These are phyloP conservation scores for Colletotrichum tamarilloi DNA, from an alignment of 2,329 filamentous ascomycete genomes.

Conservation along the genomic window DNA sequence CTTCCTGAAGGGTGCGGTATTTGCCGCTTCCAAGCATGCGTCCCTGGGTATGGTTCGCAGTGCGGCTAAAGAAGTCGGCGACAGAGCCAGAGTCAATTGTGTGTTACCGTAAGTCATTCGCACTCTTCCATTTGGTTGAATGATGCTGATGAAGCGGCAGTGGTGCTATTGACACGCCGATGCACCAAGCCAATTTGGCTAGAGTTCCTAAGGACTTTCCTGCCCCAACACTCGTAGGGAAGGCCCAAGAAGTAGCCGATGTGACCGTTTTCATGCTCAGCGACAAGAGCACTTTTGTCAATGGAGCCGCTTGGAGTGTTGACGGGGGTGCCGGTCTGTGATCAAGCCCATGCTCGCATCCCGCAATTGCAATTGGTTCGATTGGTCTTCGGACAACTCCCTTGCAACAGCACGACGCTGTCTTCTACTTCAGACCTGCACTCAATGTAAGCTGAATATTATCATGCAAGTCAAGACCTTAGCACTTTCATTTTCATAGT, in stretches of 20 bases:
- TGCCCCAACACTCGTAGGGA: conserved; percentile 18
- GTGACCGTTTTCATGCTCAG: conserved; percentile 25
- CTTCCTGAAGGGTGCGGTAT: conserved; percentile 23
- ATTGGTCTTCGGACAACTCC: no score
- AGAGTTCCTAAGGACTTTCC: conserved; percentile 14
- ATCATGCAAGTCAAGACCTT: no score
- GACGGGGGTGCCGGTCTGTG: conserved; percentile 19
- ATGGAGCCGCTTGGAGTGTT: conserved; percentile 26
- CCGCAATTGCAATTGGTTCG: not conserved
- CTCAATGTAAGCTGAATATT: no score
- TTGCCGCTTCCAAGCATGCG: conserved; percentile 21
- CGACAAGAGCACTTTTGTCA: conserved; percentile 18
- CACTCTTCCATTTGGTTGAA: not conserved
- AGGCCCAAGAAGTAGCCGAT: conserved; percentile 17
- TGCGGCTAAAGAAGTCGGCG: conserved; percentile 19
- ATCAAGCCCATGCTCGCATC: not conserved
- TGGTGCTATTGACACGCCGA: conserved; percentile 26
- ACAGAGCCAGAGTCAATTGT: conserved; percentile 29
- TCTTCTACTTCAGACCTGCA: no score
- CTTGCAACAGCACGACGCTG: no score
- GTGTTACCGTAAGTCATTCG: conserved; percentile 7
- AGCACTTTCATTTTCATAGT: no score
- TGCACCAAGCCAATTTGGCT: conserved; percentile 25
- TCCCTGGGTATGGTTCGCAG: conserved; percentile 24
- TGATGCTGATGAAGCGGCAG: not conserved